Evolutionary conservation across 345 rosid genomes (phyloP), one percentile per base, ranked within the genome.

Genomic region (Firmiana major): DNA sequence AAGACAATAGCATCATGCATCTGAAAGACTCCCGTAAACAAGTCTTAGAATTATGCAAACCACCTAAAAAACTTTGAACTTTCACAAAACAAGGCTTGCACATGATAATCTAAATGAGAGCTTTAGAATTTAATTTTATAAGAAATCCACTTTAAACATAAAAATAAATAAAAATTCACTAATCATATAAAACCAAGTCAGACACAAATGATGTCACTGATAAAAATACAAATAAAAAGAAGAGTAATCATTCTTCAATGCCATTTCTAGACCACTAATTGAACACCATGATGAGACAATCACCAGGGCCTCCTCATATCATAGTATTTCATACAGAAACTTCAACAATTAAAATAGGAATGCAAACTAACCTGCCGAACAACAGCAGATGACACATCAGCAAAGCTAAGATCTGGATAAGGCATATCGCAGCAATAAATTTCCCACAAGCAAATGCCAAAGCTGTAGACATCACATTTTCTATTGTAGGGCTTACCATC

Each of bases 381-480:
- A 76, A 94, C 97, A 31, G 90, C 92, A 70, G 93, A 85, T 26
- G 97, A 86, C 22, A 93, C 92, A 78, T 93, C 97, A 2, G 86
- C 94, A 75, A 91, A 89, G 80, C 97, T 91, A 60, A 93, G 97
- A 86, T 91, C 81, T 17, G 93, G 87, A 64, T 93, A 93, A 59
- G 98, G 98, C 94, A 94, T 90, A 57, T 93, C 95, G 34, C 98
- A 94, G 79, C 98, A 94, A 83, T 94, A 94, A 36, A 87, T 94
- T 83, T 94, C 98, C 97, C 98, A 94, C 75, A 94, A 78, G 85
- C 98, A 94, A 83, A 94, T 94, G 79, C 97, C 98, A 48, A 94
- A 94, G 82, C 98, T 94, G 86, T 94, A 94, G 57, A 94, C 98
- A 77, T 94, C 98, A 15, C 97, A 94, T 64, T 89, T 90, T 84